Conservation (phyloP, 352 stramenopile genomes). For the Phytophthora palmivora region DNA sequence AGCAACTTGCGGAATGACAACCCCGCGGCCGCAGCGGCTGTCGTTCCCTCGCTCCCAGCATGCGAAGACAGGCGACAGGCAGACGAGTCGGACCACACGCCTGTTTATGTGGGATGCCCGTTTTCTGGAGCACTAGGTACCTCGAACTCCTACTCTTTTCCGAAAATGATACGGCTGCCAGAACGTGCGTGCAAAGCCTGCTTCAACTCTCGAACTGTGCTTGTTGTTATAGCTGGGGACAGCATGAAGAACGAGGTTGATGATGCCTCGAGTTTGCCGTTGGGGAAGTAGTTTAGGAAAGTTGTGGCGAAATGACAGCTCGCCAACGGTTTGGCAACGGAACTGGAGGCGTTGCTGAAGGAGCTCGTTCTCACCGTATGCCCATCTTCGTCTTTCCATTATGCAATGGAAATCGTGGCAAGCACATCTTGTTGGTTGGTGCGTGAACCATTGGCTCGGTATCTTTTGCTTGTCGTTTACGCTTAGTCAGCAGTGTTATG, state of each 20-base stretch:
- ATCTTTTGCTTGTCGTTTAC: background rate
- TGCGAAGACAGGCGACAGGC: constrained; percentile 19
- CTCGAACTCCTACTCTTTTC: constrained; percentile 24
- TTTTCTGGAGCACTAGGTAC: constrained; percentile 33
- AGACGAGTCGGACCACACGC: constrained; percentile 25
- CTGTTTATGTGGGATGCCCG: constrained; percentile 13
- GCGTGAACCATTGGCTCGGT: background rate
- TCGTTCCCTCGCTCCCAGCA: constrained; percentile 41
- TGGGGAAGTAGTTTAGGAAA: too few species aligned
- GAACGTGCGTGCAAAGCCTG: constrained; percentile 8
- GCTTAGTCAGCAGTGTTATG: background rate
- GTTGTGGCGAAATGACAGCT: background rate
- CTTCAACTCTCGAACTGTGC: constrained; percentile 6
- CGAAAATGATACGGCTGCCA: constrained; percentile 23
- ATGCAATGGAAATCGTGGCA: background rate
- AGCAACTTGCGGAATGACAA: constrained; percentile 74
- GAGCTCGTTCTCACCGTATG: background rate
- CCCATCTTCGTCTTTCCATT: background rate
- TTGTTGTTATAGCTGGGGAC: background rate
- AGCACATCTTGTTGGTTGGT: background rate
- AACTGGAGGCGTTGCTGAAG: background rate
- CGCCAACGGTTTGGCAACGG: constrained; percentile 15
- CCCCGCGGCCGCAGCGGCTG: constrained; percentile 39
- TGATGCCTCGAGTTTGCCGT: background rate
- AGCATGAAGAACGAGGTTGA: background rate